Conservation (phyloP, 2,329 filamentous ascomycete genomes). For the Tricladium varicosporioides region DNA sequence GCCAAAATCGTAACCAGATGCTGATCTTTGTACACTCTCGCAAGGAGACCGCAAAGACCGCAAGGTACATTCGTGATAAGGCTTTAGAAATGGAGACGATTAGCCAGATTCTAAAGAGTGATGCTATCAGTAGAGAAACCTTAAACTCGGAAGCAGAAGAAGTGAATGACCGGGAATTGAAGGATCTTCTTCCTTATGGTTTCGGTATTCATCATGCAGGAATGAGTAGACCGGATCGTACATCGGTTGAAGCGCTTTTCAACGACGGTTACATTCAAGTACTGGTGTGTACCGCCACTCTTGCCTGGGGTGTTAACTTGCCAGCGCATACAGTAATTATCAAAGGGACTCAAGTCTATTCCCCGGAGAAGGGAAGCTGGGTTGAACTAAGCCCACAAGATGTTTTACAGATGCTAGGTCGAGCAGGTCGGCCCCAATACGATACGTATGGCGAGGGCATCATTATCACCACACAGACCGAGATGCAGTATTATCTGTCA, state of each 20-base stretch:
- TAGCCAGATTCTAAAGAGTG: slow-evolving; percentile 88
- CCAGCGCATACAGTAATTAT: slow-evolving; percentile 98
- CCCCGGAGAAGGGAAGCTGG: slow-evolving; percentile 97
- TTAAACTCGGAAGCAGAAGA: slow-evolving; percentile 79
- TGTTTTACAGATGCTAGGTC: slow-evolving; percentile 96
- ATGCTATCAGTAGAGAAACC: slow-evolving; percentile 88
- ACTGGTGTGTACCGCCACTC: slow-evolving; percentile 93
- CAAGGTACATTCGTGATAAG: slow-evolving; percentile 93
- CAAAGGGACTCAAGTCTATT: slow-evolving; percentile 97
- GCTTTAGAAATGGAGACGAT: slow-evolving; percentile 97
- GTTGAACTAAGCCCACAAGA: slow-evolving; percentile 97
- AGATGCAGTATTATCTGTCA: slow-evolving; percentile 97
- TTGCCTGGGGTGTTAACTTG: slow-evolving; percentile 98
- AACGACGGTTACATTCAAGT: slow-evolving; percentile 89
- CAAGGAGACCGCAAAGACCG: slow-evolving; percentile 97
- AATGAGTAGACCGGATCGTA: slow-evolving; percentile 93
- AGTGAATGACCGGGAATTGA: slow-evolving; percentile 82
- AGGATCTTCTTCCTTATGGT: slow-evolving; percentile 91
- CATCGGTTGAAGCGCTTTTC: slow-evolving; percentile 92
- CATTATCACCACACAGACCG: slow-evolving; percentile 92
- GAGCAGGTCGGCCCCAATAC: slow-evolving; percentile 93
- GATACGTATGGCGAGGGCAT: slow-evolving; percentile 98
- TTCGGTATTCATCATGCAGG: slow-evolving; percentile 98
- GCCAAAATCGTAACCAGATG: slow-evolving; percentile 93
- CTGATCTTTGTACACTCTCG: slow-evolving; percentile 97